These are phyloP conservation scores for Coffea humblotiana DNA, from an alignment of 305 asterid species.

Conservation along the genomic window DNA sequence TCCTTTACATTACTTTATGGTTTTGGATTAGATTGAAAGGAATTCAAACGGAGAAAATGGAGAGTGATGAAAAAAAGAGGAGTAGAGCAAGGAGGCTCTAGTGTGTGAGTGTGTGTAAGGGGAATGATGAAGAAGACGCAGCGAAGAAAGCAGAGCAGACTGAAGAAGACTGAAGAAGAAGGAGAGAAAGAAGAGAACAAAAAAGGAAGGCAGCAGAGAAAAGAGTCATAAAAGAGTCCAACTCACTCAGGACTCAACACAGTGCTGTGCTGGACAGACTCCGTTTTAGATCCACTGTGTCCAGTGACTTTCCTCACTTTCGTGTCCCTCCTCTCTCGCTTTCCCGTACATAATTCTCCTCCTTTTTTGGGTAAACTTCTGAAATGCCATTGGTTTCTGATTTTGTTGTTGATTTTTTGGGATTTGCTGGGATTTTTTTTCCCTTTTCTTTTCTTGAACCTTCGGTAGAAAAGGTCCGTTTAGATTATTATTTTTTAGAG, in stretches of 20 bases:
- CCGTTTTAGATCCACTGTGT: slow-evolving; percentile 12
- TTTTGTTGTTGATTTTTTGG: not conserved
- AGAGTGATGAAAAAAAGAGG: not conserved
- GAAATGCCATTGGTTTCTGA: not conserved
- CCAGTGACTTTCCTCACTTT: not conserved
- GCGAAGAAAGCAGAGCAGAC: too few relatives aligned
- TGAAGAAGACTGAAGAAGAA: not conserved
- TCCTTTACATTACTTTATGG: too few relatives aligned
- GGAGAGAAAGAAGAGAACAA: not conserved
- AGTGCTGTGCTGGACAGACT: slow-evolving; percentile 9
- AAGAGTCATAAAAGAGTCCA: slow-evolving; percentile 9
- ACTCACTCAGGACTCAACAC: not conserved
- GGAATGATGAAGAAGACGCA: too few relatives aligned
- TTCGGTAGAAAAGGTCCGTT: too few relatives aligned
- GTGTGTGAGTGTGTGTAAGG: slow-evolving; percentile 1
- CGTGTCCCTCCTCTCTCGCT: too few relatives aligned
- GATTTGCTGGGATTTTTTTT: not conserved
- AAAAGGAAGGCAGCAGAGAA: not conserved
- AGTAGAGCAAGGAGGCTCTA: not conserved
- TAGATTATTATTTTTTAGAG: too few relatives aligned
- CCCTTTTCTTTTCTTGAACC: not conserved
- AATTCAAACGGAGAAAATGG: not conserved
- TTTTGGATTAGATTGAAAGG: too few relatives aligned
- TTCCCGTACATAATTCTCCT: not conserved
- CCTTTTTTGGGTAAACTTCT: not conserved